Base-by-base conservation (phyloP, 768 basidiomycete genomes). In the Mycena metata region DNA sequence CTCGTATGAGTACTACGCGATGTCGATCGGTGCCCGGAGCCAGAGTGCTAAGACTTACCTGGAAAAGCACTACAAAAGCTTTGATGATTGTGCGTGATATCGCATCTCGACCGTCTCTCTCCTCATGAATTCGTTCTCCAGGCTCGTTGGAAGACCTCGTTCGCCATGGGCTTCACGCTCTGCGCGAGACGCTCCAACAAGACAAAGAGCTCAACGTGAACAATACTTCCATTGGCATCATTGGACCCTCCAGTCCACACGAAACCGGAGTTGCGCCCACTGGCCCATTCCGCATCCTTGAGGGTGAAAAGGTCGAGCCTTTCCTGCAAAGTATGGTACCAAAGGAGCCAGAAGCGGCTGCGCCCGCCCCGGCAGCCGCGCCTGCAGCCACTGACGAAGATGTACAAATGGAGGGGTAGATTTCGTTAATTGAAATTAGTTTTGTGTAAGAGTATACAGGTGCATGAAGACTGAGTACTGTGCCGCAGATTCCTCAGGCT, bases 41-140 rank as follows among this genome's bases (percentile, higher is more conserved):
- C 98, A 99, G 82, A 97, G 95, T 73, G 97, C 98, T 56, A 99
- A 98, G 82, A 99, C 98, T 15, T 99, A 99, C 79, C 85, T 99
- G 42, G 98, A 99, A 84, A 95, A 93, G 79, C 90, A 99, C 76
- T 98, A 90, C 75, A 92, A 94, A 78, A 88, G 85, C 74, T 99
- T 98, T 76, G 85, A 86, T 6, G 90, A 95, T 77, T 91, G 96
- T 98, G 71, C 72, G 94, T 85, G 35, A 39, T 59, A 23, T 56
- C 64, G 12, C 24, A 52, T 33, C 15, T 64, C 43, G 16, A 5
- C 26, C 54, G 43, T 47, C 5, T 24, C 62, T 64, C 41, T 52
- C 19, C 50, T 15, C 36, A 45, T 41, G 47, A 50, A 42, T 17
- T 19, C 15, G 17, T 24, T 26, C 10, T 41, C 52, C 23, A 77